Conservation (phyloP, 169 alveolate species). For the Plasmodium adleri region DNA sequence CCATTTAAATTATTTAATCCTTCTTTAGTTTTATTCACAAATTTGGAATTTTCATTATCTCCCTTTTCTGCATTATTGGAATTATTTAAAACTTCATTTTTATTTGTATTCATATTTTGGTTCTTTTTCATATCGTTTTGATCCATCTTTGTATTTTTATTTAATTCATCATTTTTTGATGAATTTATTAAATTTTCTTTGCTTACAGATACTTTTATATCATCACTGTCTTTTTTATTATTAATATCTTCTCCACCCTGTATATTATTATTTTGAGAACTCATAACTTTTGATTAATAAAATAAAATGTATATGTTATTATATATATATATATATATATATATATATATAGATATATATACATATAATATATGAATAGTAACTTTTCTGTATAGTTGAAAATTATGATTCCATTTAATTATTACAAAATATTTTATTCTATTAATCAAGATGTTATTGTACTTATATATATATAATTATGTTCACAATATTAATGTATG, state of each 20-base stretch:
- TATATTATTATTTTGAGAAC: constrained; percentile 31
- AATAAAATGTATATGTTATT: background rate
- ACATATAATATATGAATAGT: no score
- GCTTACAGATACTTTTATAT: background rate
- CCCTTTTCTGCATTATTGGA: background rate
- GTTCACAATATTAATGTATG: no score
- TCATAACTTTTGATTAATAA: constrained; percentile 49
- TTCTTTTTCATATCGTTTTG: background rate
- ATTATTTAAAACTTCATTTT: constrained; percentile 1
- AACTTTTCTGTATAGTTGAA: no score
- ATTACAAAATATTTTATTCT: no score
- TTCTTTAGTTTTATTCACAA: no score
- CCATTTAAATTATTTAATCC: constrained; percentile 39
- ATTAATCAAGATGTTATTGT: no score
- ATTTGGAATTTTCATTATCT: constrained; percentile 26
- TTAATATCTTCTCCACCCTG: constrained; percentile 61
- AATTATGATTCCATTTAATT: no score
- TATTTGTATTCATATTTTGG: background rate
- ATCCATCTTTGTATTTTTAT: background rate
- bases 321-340: background rate
- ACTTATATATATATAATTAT: no score
- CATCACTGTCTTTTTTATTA: constrained; percentile 33
- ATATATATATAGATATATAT: background rate
- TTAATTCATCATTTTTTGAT: background rate
- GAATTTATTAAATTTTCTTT: background rate